phyloP scores from a whole-genome alignment of 2,329 filamentous ascomycete genomes.

The Madurella fahalii region DNA sequence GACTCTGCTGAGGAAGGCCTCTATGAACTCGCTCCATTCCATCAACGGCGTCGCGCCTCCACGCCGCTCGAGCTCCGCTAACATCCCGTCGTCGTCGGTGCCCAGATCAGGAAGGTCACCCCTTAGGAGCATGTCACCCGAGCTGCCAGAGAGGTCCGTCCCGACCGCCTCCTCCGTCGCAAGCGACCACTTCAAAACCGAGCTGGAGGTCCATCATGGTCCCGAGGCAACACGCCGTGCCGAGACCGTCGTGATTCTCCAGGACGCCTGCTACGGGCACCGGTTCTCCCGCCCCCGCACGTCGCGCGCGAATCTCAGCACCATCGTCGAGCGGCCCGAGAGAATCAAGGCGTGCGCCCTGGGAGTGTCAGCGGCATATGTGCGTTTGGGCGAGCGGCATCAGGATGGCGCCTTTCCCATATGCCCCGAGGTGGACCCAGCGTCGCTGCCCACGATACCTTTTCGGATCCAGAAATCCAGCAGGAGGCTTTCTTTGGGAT shows the following conservation, averaged over 20 bases:
- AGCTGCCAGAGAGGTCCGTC: slow-evolving; percentile 36
- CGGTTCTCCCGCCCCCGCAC: slow-evolving; percentile 81
- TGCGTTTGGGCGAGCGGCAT: slow-evolving; percentile 80
- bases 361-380: slow-evolving; percentile 82
- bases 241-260: slow-evolving; percentile 77
- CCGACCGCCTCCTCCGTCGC: slow-evolving; percentile 57
- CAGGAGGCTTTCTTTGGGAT: slow-evolving; percentile 65
- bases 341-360: slow-evolving; percentile 78
- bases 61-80: slow-evolving; percentile 46
- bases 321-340: slow-evolving; percentile 92
- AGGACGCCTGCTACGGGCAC: slow-evolving; percentile 94
- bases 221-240: slow-evolving; percentile 38
- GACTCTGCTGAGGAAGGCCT: slow-evolving; percentile 52
- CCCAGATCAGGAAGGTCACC: slow-evolving; percentile 34
- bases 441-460: slow-evolving; percentile 57
- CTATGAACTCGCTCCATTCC: slow-evolving; percentile 52
- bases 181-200: slow-evolving; percentile 62
- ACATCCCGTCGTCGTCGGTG: slow-evolving; percentile 41
- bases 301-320: slow-evolving; percentile 63
- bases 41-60: slow-evolving; percentile 41
- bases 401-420: slow-evolving; percentile 65
- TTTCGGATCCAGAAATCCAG: slow-evolving; percentile 83
- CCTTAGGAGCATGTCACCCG: slow-evolving; percentile 32
- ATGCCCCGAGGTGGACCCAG: slow-evolving; percentile 56
- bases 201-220: slow-evolving; percentile 61